These are phyloP conservation scores for Kazachstania martiniae DNA, from an alignment of 805 yeast genomes.

Conservation along the genomic window DNA sequence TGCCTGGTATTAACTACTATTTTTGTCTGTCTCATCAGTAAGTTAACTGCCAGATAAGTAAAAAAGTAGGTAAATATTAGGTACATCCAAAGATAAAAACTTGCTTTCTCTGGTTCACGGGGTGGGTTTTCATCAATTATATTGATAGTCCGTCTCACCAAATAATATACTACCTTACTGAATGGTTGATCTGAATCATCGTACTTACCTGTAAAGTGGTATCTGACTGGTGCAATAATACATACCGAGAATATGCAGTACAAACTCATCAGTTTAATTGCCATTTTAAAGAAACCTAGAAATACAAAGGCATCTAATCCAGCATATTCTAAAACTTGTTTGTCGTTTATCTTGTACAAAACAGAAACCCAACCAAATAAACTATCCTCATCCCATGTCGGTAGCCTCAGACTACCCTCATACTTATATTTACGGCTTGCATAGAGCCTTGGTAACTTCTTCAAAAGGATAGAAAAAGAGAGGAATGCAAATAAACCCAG, in stretches of 20 bases:
- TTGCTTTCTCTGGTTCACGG: slow-evolving; percentile 33
- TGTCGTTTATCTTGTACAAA: slow-evolving; percentile 53
- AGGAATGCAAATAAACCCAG: slow-evolving; percentile 62
- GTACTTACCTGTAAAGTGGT: slow-evolving; percentile 69
- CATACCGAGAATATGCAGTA: slow-evolving; percentile 62
- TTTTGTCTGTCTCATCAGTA: slow-evolving; percentile 58
- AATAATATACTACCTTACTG: slow-evolving; percentile 1
- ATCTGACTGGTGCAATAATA: slow-evolving; percentile 76
- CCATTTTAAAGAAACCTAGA: slow-evolving; percentile 81
- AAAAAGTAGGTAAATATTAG: slow-evolving; percentile 80
- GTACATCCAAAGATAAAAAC: slow-evolving; percentile 67
- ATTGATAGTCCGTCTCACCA: slow-evolving; percentile 6
- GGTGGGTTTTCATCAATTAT: slow-evolving; percentile 21
- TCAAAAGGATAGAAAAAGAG: slow-evolving; percentile 59
- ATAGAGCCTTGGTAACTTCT: slow-evolving; percentile 69
- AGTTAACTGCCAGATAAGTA: slow-evolving; percentile 52
- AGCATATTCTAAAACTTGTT: slow-evolving; percentile 74
- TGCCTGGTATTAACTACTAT: slow-evolving; percentile 73
- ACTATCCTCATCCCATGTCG: slow-evolving; percentile 32
- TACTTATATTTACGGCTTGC: slow-evolving; percentile 54
- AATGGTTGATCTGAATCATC: slow-evolving; percentile 36
- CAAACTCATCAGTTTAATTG: slow-evolving; percentile 54
- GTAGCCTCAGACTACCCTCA: slow-evolving; percentile 15
- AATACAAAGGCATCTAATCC: slow-evolving; percentile 93
- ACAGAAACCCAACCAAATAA: slow-evolving; percentile 76